Base-by-base conservation (phyloP, 78 protist species). In the Dictyostelium purpureum region DNA sequence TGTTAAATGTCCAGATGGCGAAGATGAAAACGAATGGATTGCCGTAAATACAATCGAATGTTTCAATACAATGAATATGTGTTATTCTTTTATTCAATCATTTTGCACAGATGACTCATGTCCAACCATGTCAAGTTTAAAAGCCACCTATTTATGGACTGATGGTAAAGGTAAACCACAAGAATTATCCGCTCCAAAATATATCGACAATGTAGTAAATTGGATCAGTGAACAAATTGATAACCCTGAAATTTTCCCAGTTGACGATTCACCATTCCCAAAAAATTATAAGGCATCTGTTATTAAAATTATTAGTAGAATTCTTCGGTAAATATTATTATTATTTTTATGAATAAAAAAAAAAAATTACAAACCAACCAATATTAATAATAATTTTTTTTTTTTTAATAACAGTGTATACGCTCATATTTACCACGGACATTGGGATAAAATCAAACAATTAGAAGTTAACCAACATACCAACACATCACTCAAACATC, bases 11-110 rank as follows among this genome's bases (percentile, higher is more conserved):
- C 90, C 90, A 65, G 80, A 49, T 18, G 80, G 80, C 21, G 90
- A 83, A 73, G 90, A 71, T 40, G 90, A 83, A 71, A 83, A 83
- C 57, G 90, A 83, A 56, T 83, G 90, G 90, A 71, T 83, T 56
- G 90, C 90, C 16, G 75, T 83, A 24, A 51, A 65, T 28, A 71
- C 80, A 14, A 83, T 83, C 33, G 90, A 83, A 56, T 42, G 28
- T 31, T 83, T 70, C 45, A 83, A 83, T 31, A 83, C 76, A 4
- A 71, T 83, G 81, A 83, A 65, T 21, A 40, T 38, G 42, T 71
- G 90, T 49, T 83, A 71, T 71, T 42, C 76, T 7, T 73, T 83
- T 33, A 76, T 71, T 56, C 90, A 83, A 57, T 59, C 56, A 6
- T 83, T 71, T 71, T 83, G 90, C 43, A 83, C 80, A 31, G 90